Conservation (phyloP, 129 eudicot species). For the Calendula officinalis region DNA sequence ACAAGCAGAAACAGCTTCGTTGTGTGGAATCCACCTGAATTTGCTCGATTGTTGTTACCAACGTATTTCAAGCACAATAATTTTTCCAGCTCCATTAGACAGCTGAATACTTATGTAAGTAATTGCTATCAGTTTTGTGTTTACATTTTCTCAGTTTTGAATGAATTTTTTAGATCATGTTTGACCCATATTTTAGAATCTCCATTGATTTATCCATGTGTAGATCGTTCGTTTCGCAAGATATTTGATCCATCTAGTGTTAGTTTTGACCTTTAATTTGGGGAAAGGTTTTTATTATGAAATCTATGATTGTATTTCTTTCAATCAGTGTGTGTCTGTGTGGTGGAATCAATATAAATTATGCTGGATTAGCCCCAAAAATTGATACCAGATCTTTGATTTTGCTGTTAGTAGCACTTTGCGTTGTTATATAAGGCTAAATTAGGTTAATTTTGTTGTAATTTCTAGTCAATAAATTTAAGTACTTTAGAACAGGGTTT, state of each 20-base stretch:
- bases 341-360: neutral
- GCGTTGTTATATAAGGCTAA: too few species aligned
- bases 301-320: neutral
- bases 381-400: neutral
- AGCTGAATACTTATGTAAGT: conserved; percentile 74
- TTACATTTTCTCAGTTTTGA: conserved; percentile 6
- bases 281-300: neutral
- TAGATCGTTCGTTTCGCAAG: conserved; percentile 4
- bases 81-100: conserved; percentile 84
- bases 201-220: neutral
- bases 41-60: conserved; percentile 61
- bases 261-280: neutral
- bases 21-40: conserved; percentile 85
- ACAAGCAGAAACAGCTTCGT: conserved; percentile 52
- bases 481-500: too few species aligned
- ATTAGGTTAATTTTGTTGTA: too few species aligned
- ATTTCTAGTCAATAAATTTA: too few species aligned
- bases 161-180: conserved; percentile 12
- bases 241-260: conserved; percentile 8
- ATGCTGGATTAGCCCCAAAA: neutral
- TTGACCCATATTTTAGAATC: conserved; percentile 1
- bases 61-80: conserved; percentile 75
- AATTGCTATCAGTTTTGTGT: conserved; percentile 3
- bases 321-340: neutral
- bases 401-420: conserved; percentile 14